A percentile compares a stretch with the other conserved stretches of the same genome.
These are phyloP conservation scores for Lepidium didymum DNA, from an alignment of 345 rosid genomes.

Conservation along the genomic window DNA sequence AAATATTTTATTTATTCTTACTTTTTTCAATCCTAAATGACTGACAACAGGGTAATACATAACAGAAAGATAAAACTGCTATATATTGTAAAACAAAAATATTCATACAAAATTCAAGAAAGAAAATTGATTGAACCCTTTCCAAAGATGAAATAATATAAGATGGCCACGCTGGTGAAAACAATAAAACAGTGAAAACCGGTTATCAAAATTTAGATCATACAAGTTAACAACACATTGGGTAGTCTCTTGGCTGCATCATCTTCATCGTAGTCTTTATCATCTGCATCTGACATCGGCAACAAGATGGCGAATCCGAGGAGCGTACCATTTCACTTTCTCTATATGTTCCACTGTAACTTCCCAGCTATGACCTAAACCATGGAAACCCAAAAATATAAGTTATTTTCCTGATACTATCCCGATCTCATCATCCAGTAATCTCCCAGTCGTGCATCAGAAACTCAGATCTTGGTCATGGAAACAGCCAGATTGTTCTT, in stretches of 20 bases:
- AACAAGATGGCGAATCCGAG: constrained; percentile 86
- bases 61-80: not conserved
- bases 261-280: not conserved
- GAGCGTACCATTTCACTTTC: constrained; percentile 95
- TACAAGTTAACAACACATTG: constrained; percentile 6
- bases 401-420: not conserved
- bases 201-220: not conserved
- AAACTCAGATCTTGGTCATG: not conserved
- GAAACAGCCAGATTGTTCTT: not conserved
- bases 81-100: not conserved
- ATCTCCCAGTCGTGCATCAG: not conserved
- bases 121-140: not conserved
- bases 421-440: not conserved
- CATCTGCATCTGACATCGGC: constrained; percentile 68
- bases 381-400: not conserved
- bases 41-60: not conserved
- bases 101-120: not conserved
- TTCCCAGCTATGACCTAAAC: constrained; percentile 71
- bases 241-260: not conserved
- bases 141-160: not conserved
- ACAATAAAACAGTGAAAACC: not conserved
- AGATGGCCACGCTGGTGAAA: not conserved
- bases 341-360: constrained; percentile 59
- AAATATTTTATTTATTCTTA: no score
- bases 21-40: not conserved